Evolutionary conservation across 345 rosid species (phyloP), one percentile per base, ranked within the genome.

Genomic region (Eucalyptus polyanthemos): DNA sequence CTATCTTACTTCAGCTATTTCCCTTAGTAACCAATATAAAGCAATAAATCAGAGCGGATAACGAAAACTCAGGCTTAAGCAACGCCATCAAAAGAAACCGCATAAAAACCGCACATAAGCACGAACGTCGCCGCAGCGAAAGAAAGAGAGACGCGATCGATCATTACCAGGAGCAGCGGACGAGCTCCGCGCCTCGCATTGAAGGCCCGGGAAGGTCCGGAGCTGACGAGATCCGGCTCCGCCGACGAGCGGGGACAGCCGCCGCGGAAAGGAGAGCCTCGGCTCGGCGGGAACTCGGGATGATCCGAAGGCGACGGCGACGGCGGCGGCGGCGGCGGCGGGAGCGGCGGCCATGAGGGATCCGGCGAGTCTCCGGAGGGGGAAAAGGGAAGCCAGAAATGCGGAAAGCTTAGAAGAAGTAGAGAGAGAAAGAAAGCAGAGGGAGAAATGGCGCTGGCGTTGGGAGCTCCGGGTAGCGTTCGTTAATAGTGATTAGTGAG

Each of bases 341-440:
- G 97, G 91, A 27, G 96, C 93, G 89, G 97, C 97, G 89, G 97
- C 97, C 95, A 94, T 93, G 24, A 92, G 53, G 86, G 92, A 87
- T 87, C 89, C 89, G 89, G 88, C 89, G 50, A 88, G 89, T 45
- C 91, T 90, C 58, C 93, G 89, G 89, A 88, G 86, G 72, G 89
- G 51, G 88, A 90, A 50, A 44, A 86, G 80, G 42, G 93, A 50
- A 93, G 95, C 95, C 95, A 93, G 93, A 53, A 88, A 90, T 90
- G 90, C 87, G 89, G 72, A 54, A 31, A 51, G 34, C 51, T 31
- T 13, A 13, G 44, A 37, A 24, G 40, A 45, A 5, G 49, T 4
- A 51, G 34, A 11, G 87, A 56, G 58, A 60, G 85, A 69, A 2
- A 25, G 44, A 45, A 6, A 37, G 50, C 6, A 27, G 87, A 45